Evolutionary conservation across 768 basidiomycete species (phyloP).

Genomic region (Lactifluus volemus): DNA sequence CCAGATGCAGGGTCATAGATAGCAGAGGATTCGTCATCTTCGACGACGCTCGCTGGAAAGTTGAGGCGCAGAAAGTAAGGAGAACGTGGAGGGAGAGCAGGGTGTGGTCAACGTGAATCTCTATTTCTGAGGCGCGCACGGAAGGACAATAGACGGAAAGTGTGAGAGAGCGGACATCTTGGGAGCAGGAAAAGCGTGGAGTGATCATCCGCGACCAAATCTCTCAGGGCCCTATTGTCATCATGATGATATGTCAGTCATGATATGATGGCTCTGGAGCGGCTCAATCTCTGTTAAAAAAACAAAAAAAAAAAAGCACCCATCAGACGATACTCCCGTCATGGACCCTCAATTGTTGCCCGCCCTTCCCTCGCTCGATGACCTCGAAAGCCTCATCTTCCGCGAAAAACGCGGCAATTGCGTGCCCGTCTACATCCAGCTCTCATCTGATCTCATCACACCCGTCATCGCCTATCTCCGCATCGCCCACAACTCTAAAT

Average conservation of each 20-base stretch:
- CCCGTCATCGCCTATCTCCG: slow-evolving; percentile 96
- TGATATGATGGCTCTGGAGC: too few relatives aligned
- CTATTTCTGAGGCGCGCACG: slow-evolving; percentile 65
- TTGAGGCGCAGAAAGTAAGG: slow-evolving; percentile 80
- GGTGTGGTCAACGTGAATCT: slow-evolving; percentile 65
- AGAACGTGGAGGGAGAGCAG: slow-evolving; percentile 64
- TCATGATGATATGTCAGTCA: too few relatives aligned
- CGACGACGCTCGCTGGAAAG: slow-evolving; percentile 59
- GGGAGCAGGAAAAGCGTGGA: slow-evolving; percentile 62
- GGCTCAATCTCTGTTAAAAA: too few relatives aligned
- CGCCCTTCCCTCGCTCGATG: slow-evolving; percentile 62
- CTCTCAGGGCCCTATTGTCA: too few relatives aligned
- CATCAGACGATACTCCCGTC: too few relatives aligned
- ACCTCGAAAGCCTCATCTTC: slow-evolving; percentile 67
- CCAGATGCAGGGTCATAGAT: slow-evolving; percentile 71
- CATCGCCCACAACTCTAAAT: slow-evolving; percentile 83
- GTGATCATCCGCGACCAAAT: slow-evolving; percentile 49
- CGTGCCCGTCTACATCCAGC: slow-evolving; percentile 84
- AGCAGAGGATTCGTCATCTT: slow-evolving; percentile 61
- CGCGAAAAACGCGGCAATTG: slow-evolving; percentile 85
- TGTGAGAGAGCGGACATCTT: slow-evolving; percentile 46
- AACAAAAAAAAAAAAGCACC: too few relatives aligned
- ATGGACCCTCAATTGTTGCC: slow-evolving; percentile 36
- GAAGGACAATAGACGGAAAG: slow-evolving; percentile 63
- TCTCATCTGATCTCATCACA: slow-evolving; percentile 93